Conservation (phyloP, 352 stramenopile species). For the Blastocystis sp. region DNA sequence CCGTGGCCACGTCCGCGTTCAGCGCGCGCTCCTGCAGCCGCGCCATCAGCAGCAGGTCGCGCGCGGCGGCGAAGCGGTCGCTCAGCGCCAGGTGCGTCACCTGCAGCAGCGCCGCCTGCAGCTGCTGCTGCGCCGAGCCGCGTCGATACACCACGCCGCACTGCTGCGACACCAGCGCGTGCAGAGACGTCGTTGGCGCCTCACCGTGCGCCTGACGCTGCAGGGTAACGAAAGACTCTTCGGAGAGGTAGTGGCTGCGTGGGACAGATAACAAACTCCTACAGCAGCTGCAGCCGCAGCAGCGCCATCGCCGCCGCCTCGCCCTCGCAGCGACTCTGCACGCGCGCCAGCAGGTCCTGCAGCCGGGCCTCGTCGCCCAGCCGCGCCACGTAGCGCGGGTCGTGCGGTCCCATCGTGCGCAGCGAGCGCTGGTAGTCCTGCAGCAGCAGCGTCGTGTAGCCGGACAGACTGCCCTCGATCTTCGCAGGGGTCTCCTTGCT, state of each 20-base stretch:
- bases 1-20: constrained; percentile 78
- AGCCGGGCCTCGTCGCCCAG: not conserved
- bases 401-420: not conserved
- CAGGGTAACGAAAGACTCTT: not conserved
- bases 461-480: not conserved
- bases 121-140: not conserved
- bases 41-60: constrained; percentile 92
- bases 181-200: not conserved
- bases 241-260: not conserved
- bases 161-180: not conserved
- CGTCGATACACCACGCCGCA: not conserved
- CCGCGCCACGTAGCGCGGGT: not conserved
- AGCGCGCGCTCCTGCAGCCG: constrained; percentile 91
- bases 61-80: constrained; percentile 92
- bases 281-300: not conserved
- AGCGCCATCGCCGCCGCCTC: not conserved
- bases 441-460: not conserved
- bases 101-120: constrained; percentile 88
- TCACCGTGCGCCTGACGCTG: not conserved
- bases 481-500: not conserved
- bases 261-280: not conserved
- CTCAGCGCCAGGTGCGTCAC: constrained; percentile 93
- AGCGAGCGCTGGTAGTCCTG: not conserved
- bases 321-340: not conserved
- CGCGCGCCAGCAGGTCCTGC: not conserved